Base-by-base conservation (phyloP, 2,329 filamentous ascomycete genomes). In the Colletotrichum noveboracense region DNA sequence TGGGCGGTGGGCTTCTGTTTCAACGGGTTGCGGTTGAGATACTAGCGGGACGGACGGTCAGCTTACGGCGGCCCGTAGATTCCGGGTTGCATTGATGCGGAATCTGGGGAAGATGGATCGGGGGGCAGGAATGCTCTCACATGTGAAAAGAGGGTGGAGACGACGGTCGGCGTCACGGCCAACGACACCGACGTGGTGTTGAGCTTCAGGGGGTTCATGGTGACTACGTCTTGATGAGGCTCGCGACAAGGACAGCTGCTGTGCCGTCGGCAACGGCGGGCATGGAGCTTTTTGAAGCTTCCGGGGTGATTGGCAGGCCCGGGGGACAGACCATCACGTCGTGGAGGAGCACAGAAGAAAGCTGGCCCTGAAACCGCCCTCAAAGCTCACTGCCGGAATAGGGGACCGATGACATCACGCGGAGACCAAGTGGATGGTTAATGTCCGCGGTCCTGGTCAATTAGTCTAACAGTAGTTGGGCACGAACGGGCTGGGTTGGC, bases 91-190 rank as follows among this genome's bases (percentile, higher is more conserved):
- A 70, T 61, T 52, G 65, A 24, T 38, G 48, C 14, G 12, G 34
- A 36, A 61, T 70, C 61, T 18, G 61, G 65, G 58, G 38, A 21
- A 68, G n/a, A 52, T 24, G 10, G 34, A 66, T 68, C 18, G 16
- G 61, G 65, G 43, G 43, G 43, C n/a, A 64, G 28, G 38, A 65
- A 34, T 21, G 64, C 93, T 52, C 43, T 80, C 89, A 96, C 95
- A 89, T 98, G 97, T 74, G 93, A 93, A 80, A 98, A 88, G 77
- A 96, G 93, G 16, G 96, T 98, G 78, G 94, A 93, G 71, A 98
- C 90, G 62, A 98, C 94, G 5, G 94, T 96, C 14, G 97, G 96
- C 77, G 96, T 95, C 70, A 98, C 94, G 66, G 96, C 96, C 78
- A 95, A 90, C 73, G 93, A 92, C 76, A 98, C 93, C 16, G 94